A percentile compares a stretch with the other conserved stretches of the same genome.
Evolutionary conservation across 768 basidiomycete species (phyloP).

Genomic region (Infundibulicybe gibba): DNA sequence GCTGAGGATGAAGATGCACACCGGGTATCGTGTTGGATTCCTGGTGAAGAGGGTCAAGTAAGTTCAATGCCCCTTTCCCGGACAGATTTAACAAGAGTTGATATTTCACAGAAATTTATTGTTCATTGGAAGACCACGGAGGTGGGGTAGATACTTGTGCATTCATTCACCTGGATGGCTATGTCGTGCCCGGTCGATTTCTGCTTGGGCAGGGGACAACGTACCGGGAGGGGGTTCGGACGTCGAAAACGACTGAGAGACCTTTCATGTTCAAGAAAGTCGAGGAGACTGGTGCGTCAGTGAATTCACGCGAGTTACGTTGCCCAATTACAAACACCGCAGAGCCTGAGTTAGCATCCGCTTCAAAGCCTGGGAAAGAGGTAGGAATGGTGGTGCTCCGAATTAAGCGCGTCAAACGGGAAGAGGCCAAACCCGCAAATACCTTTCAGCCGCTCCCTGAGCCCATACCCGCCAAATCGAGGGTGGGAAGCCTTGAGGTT

Average conservation of each 20-base stretch:
- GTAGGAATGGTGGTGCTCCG: slow-evolving; percentile 52
- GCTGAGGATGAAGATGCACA: slow-evolving; percentile 39
- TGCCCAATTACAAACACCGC: background rate
- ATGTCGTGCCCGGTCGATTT: slow-evolving; percentile 59
- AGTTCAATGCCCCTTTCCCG: slow-evolving; percentile 6
- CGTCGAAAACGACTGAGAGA: slow-evolving; percentile 44
- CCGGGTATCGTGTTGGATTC: slow-evolving; percentile 66
- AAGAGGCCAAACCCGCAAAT: slow-evolving; percentile 32
- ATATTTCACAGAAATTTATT: slow-evolving; percentile 41
- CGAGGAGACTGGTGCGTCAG: slow-evolving; percentile 29
- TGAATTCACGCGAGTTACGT: background rate
- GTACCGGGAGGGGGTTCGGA: slow-evolving; percentile 49
- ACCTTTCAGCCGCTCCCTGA: slow-evolving; percentile 33
- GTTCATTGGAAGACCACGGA: slow-evolving; percentile 66
- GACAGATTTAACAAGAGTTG: slow-evolving; percentile 1
- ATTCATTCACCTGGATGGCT: slow-evolving; percentile 64
- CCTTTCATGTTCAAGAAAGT: slow-evolving; percentile 58
- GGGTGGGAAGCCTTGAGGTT: slow-evolving; percentile 39
- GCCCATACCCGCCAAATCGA: slow-evolving; percentile 28
- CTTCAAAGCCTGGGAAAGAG: slow-evolving; percentile 27
- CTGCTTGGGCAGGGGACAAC: slow-evolving; percentile 53
- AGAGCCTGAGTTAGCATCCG: slow-evolving; percentile 3
- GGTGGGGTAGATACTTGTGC: slow-evolving; percentile 49
- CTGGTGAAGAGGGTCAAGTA: slow-evolving; percentile 58
- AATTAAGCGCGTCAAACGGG: slow-evolving; percentile 33